Percentiles rank a stretch among this genome's conserved stretches.
phyloP scores from a whole-genome alignment of 352 stramenopile species.

The Aphanomyces invadans region DNA sequence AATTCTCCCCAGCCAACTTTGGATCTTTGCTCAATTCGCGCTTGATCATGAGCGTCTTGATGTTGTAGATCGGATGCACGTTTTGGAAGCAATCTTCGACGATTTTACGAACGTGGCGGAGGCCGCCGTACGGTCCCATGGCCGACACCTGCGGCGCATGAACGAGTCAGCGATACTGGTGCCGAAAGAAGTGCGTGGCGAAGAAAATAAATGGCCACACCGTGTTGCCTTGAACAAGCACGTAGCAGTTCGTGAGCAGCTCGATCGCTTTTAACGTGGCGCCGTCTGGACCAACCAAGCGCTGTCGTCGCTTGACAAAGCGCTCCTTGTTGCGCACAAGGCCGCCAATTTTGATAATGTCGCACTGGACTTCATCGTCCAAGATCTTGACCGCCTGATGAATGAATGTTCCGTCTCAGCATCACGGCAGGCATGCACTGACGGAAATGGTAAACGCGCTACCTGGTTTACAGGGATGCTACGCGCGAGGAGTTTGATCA shows the following conservation, averaged over 20 bases:
- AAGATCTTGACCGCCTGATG: slow-evolving; percentile 93
- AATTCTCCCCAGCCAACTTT: slow-evolving; percentile 95
- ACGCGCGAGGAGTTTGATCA: slow-evolving; percentile 98
- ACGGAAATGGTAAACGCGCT: background rate
- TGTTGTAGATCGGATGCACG: slow-evolving; percentile 99
- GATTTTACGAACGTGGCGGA: slow-evolving; percentile 94
- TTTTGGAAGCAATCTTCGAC: slow-evolving; percentile 99
- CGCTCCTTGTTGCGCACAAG: slow-evolving; percentile 99
- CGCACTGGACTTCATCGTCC: slow-evolving; percentile 96
- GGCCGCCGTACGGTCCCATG: slow-evolving; percentile 82
- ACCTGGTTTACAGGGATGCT: slow-evolving; percentile 95
- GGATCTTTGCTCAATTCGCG: slow-evolving; percentile 98
- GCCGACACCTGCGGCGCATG: slow-evolving; percentile 41
- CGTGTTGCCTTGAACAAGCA: slow-evolving; percentile 98
- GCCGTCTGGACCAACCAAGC: slow-evolving; percentile 96
- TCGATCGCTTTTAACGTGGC: slow-evolving; percentile 97
- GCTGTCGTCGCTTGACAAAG: slow-evolving; percentile 98
- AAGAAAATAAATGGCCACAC: slow-evolving; percentile 84
- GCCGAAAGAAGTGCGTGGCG: too few species aligned
- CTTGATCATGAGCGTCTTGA: slow-evolving; percentile 99
- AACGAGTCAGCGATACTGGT: too few species aligned
- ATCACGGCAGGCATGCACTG: too few species aligned
- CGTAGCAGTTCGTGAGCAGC: slow-evolving; percentile 98
- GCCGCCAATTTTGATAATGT: slow-evolving; percentile 99
- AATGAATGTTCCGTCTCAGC: too few species aligned